Conservation (phyloP, 192 early-diverging fungal species). For the Mortierella hygrophila region DNA sequence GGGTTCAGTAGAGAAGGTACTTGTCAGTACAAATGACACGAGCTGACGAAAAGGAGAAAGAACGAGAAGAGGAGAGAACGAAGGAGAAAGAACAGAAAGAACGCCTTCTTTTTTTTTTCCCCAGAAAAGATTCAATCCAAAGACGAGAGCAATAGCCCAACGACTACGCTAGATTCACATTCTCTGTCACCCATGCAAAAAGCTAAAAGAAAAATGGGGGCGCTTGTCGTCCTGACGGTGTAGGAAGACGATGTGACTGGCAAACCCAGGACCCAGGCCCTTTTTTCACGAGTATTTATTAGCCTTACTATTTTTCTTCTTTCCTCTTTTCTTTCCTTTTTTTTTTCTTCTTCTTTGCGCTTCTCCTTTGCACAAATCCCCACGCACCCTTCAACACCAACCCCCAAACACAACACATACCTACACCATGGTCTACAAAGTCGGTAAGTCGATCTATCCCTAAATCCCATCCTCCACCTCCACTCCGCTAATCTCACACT, state of each 20-base stretch:
- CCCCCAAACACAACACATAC: neutral
- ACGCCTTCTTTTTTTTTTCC: neutral
- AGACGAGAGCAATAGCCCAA: neutral
- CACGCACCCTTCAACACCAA: constrained; percentile 10
- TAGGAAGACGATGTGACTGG: neutral
- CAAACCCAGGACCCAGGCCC: neutral
- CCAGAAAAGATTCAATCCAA: neutral
- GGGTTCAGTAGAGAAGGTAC: neutral
- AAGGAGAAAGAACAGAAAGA: neutral
- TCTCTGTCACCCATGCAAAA: neutral
- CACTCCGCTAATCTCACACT: neutral
- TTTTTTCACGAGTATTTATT: neutral
- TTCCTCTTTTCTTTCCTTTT: constrained; percentile 24
- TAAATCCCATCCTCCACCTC: neutral
- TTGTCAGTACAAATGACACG: neutral
- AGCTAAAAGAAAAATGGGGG: neutral
- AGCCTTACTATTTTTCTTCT: constrained; percentile 7
- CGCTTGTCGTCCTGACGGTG: neutral
- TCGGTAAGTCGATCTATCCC: constrained; percentile 37
- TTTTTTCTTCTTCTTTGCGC: constrained; percentile 27
- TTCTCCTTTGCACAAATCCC: constrained; percentile 7
- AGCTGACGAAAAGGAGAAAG: neutral
- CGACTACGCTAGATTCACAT: neutral
- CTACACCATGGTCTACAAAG: constrained; percentile 36
- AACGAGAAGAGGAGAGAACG: neutral